phyloP scores from a whole-genome alignment of 2,329 filamentous ascomycete species.

The Alternaria hordeiaustralica region DNA sequence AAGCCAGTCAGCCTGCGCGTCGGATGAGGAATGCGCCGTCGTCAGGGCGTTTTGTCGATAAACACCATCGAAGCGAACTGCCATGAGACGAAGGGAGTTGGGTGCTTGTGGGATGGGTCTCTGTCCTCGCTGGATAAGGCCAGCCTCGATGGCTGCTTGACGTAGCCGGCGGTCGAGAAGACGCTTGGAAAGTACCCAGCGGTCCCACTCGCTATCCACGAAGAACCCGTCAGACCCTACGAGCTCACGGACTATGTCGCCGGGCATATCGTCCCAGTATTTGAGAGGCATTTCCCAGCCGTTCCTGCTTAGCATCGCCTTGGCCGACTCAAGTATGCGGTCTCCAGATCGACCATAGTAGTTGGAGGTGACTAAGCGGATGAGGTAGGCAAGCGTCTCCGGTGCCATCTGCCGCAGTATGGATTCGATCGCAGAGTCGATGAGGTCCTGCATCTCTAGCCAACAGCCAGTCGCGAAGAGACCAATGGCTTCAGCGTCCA shows the following conservation, averaged over 20 bases:
- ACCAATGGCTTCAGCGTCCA: constrained; percentile 60
- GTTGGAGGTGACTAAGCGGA: constrained; percentile 61
- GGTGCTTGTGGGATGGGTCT: constrained; percentile 55
- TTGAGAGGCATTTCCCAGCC: constrained; percentile 63
- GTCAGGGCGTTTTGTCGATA: constrained; percentile 56
- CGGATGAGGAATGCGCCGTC: constrained; percentile 47
- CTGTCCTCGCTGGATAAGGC: constrained; percentile 54
- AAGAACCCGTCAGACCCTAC: constrained; percentile 66
- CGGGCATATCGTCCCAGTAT: constrained; percentile 64
- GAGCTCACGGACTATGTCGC: constrained; percentile 64
- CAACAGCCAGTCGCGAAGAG: constrained; percentile 64
- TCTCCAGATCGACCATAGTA: constrained; percentile 64
- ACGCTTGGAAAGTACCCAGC: constrained; percentile 63
- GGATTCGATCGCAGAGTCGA: constrained; percentile 60
- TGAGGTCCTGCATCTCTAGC: constrained; percentile 64
- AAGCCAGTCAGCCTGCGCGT: constrained; percentile 57
- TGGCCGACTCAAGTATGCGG: constrained; percentile 62
- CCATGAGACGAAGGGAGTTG: constrained; percentile 56
- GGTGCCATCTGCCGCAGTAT: constrained; percentile 63
- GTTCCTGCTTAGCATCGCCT: constrained; percentile 64
- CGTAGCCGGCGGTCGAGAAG: constrained; percentile 60
- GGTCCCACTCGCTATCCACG: constrained; percentile 63
- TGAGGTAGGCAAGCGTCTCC: constrained; percentile 56
- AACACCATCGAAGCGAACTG: constrained; percentile 60
- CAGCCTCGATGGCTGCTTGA: constrained; percentile 55